These are phyloP conservation scores for Globisporangium solare DNA, from an alignment of 352 stramenopile genomes.

Conservation along the genomic window DNA sequence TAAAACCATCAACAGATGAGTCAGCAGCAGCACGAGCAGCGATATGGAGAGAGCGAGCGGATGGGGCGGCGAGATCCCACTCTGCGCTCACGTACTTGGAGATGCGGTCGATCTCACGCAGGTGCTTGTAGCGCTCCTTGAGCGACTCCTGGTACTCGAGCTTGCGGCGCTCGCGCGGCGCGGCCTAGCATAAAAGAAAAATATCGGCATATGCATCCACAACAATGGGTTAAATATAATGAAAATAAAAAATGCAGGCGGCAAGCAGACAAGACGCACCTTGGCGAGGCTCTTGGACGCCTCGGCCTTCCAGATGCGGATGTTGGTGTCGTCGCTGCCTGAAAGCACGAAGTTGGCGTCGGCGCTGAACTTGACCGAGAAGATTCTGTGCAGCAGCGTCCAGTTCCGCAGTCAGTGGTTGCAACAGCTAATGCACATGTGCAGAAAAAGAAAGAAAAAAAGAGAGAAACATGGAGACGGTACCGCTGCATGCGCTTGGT, in stretches of 20 bases:
- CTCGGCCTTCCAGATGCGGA: conserved; percentile 98
- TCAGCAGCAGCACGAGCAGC: not conserved
- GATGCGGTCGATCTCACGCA: conserved; percentile 95
- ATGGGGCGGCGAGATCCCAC: too few species aligned
- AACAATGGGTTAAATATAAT: too few species aligned
- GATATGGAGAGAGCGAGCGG: conserved; percentile 1
- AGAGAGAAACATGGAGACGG: not conserved
- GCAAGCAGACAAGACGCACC: conserved; percentile 26
- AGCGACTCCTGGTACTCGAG: conserved; percentile 97
- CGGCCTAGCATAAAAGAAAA: conserved; percentile 38
- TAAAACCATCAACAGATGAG: not conserved
- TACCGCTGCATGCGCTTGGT: conserved; percentile 98
- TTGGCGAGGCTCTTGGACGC: conserved; percentile 93
- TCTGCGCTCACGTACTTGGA: conserved; percentile 56
- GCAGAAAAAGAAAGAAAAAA: not conserved
- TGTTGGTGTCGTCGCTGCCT: conserved; percentile 98
- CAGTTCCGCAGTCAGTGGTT: too few species aligned
- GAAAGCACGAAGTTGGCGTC: conserved; percentile 96
- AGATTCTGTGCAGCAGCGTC: conserved; percentile 35
- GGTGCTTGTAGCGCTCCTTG: conserved; percentile 93
- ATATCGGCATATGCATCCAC: too few species aligned
- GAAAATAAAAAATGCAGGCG: too few species aligned
- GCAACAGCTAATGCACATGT: too few species aligned
- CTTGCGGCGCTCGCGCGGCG: conserved; percentile 83
- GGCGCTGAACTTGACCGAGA: conserved; percentile 84